A percentile compares a stretch with the other conserved stretches of the same genome.
phyloP scores from a whole-genome alignment of 176 grass and related monocot species.

The Coix lacrymajobi region DNA sequence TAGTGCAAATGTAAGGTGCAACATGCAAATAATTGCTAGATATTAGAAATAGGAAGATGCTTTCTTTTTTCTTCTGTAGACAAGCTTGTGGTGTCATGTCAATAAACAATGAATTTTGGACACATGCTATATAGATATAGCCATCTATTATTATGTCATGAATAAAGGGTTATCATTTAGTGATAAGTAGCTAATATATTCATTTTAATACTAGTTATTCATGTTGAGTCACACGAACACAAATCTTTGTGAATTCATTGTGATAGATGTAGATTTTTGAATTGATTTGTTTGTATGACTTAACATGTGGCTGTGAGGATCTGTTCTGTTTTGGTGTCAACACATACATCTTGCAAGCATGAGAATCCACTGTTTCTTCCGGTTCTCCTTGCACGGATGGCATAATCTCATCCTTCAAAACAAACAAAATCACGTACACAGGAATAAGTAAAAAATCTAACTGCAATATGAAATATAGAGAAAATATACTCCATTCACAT shows the following conservation, averaged over 20 bases:
- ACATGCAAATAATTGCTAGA: constrained; percentile 31
- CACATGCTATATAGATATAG: constrained; percentile 12
- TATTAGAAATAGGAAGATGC: neutral
- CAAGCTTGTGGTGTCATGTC: neutral
- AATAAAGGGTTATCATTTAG: neutral
- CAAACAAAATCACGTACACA: neutral
- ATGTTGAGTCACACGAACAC: neutral
- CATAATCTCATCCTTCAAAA: constrained; percentile 24
- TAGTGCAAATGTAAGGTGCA: constrained; percentile 18
- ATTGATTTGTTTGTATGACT: neutral
- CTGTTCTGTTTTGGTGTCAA: constrained; percentile 27
- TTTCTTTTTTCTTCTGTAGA: neutral
- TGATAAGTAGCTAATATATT: neutral
- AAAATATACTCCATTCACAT: neutral
- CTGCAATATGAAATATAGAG: neutral
- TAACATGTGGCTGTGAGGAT: neutral
- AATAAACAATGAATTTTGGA: constrained; percentile 8
- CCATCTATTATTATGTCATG: neutral
- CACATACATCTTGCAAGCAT: constrained; percentile 42
- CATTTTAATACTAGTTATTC: neutral
- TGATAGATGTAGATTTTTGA: neutral
- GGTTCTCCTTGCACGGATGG: constrained; percentile 26
- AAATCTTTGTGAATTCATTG: neutral
- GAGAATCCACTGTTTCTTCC: constrained; percentile 14
- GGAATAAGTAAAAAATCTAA: neutral